Evolutionary conservation across 371 early-diverging fungal genomes (phyloP), one percentile per base, ranked within the genome.

Genomic region (Sanchytrium tribonematis): DNA sequence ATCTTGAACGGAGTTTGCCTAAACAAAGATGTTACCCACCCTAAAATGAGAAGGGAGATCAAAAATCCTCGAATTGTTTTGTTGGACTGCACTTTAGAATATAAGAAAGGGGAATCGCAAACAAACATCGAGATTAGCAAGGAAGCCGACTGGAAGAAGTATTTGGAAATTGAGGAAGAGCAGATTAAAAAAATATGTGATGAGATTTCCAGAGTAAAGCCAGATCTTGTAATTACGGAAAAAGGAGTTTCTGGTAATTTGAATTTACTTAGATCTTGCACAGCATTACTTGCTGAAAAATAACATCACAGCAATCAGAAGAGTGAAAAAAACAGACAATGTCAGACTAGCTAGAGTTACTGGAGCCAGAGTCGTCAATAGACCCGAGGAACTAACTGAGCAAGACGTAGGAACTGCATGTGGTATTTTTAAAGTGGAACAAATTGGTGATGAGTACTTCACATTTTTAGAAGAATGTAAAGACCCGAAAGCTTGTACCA

Each of bases 61-160:
- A 91, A 93, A 77, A 97, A 98, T 79, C 98, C 99, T 28, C 88
- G 97, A 71, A 85, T 99, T 73, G 80, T 99, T 17, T 82, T 99
- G 71, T 81, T 99, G 71, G 99, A 99, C 81, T 97, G 97, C 76
- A 97, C 98, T 30, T 84, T 99, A 68, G 99, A 99, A 80, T 99
- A 99, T 85, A 98, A 98, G 81, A 99, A 99, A 86, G 98, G 98
- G 70, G 99, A 98, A 80, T 94, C 94, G 67, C 97, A 98, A 80
- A 98, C 98, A 68, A 90, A 91, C 78, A 93, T 97, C 74, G 98
- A 99, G 80, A 90, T 99, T 72, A 85, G 88, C 72, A 90, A 93
- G 75, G 93, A 93, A 76, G 84, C 86, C 31, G 96, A 95, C 78
- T 99, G 98, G 93, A 84, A 86, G 71, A 83, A 94, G 66, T 86